A percentile compares a stretch with the other conserved stretches of the same genome.
phyloP scores from a whole-genome alignment of 1,284 basidiomycete species.

The Ustilago esculenta region DNA sequence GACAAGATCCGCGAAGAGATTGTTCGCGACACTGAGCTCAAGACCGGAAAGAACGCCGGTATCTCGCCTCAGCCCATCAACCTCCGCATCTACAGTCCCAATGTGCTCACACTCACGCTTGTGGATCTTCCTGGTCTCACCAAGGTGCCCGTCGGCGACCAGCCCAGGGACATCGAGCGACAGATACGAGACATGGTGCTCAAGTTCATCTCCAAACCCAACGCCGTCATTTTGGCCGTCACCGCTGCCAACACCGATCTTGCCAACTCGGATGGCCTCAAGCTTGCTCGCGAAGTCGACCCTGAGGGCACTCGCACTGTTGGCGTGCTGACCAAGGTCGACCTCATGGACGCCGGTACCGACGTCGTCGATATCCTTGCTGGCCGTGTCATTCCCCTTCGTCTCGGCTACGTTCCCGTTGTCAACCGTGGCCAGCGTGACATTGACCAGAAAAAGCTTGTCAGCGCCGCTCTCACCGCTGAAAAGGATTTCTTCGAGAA shows the following conservation, averaged over 20 bases:
- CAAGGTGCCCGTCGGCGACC: conserved; percentile 75
- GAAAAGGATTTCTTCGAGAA: conserved; percentile 92
- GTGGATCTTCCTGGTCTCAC: conserved; percentile 96
- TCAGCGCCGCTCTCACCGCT: conserved; percentile 83
- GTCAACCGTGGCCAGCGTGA: conserved; percentile 98
- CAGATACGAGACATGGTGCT: conserved; percentile 93
- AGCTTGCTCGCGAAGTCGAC: conserved; percentile 93
- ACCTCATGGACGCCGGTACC: conserved; percentile 98
- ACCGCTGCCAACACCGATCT: conserved; percentile 97
- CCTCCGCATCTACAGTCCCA: conserved; percentile 91
- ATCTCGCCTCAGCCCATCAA: conserved; percentile 95
- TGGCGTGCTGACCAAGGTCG: conserved; percentile 94
- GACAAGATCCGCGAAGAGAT: conserved; percentile 93
- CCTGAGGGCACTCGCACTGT: conserved; percentile 95
- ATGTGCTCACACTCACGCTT: conserved; percentile 94
- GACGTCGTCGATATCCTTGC: conserved; percentile 96
- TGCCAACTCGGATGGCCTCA: conserved; percentile 96
- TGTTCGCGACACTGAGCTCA: conserved; percentile 95
- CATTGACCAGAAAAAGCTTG: conserved; percentile 87
- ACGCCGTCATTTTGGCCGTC: conserved; percentile 94
- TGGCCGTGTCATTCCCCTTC: conserved; percentile 94
- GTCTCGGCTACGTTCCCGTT: conserved; percentile 96
- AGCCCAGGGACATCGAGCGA: conserved; percentile 87
- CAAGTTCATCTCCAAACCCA: conserved; percentile 96
- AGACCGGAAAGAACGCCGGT: conserved; percentile 98